Evolutionary conservation across 1,139 yeast species (phyloP), one percentile per base, ranked within the genome.

Genomic region (Candida albicans): DNA sequence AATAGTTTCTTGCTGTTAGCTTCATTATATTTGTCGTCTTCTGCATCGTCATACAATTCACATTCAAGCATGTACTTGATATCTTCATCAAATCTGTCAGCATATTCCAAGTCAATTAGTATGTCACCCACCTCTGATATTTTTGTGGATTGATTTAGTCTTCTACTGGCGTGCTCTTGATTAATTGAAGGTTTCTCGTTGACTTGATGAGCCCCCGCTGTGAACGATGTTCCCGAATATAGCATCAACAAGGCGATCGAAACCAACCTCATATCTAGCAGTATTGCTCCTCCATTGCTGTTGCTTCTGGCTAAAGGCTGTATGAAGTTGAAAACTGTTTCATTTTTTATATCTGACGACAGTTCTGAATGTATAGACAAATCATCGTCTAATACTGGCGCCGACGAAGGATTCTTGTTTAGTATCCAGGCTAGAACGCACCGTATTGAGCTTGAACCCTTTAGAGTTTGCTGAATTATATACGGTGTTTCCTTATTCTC

Each of bases 31-130:
- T 40, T 63, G 62, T 68, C 68, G 28, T 58, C 64, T 4, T 59
- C 65, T 11, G 62, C 71, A 10, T 61, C 46, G 24, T 59, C 65
- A 9, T 70, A 46, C 22, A 65, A 73, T 51, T 82, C 88, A 53
- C 74, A 73, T 43, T 83, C 89, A 59, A 84, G 84, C 64, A 86
- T 81, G 55, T 85, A 86, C 45, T 77, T 68, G 15, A 85, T 77
- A 59, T 86, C 93, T 51, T 84, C 90, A 56, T 86, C 95, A 51
- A 79, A 82, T 42, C 80, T 66, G 58, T 86, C 93, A 45, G 80
- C 82, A 33, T 82, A 80, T 46, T 79, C 85, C 45, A 82, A 61
- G 54, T 80, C 82, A 14, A 75, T 67, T 44, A 82, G 58, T 10
- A 82, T 63, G 42, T 79, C 82, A 1, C 81, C 78, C 10, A 81